Percentiles rank a stretch among this genome's conserved stretches.
phyloP scores from a whole-genome alignment of 805 yeast species.

The Priceomyces carsonii region DNA sequence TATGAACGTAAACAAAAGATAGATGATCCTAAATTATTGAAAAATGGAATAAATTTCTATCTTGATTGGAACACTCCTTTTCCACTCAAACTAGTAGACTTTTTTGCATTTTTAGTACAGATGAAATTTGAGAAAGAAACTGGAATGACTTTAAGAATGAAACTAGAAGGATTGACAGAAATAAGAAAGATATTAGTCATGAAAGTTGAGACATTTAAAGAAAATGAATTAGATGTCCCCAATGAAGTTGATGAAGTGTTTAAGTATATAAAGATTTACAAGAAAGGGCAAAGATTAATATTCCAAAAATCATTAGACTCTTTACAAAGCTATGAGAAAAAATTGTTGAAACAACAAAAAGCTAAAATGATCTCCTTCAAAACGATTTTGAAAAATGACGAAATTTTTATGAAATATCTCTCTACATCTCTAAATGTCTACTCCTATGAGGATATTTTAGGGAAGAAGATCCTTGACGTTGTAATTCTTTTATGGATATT shows the following conservation, averaged over 20 bases:
- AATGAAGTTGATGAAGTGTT: not conserved
- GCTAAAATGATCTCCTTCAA: constrained; percentile 5
- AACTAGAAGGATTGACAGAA: constrained; percentile 4
- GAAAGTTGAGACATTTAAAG: constrained; percentile 3
- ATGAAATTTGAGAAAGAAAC: constrained; percentile 5
- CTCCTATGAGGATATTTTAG: constrained; percentile 5
- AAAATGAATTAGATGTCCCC: not conserved
- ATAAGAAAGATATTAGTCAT: constrained; percentile 5
- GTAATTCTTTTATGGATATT: constrained; percentile 8
- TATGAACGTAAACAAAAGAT: constrained; percentile 1
- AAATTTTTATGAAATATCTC: constrained; percentile 1
- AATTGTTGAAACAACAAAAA: constrained; percentile 4
- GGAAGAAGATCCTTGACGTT: constrained; percentile 2
- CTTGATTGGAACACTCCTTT: constrained; percentile 1
- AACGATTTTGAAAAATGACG: constrained; percentile 8
- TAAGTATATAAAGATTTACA: constrained; percentile 4
- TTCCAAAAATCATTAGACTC: constrained; percentile 7
- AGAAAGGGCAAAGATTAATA: constrained; percentile 6
- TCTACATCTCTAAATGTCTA: not conserved
- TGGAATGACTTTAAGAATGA: constrained; percentile 9
- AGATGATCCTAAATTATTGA: constrained; percentile 1
- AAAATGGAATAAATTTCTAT: constrained; percentile 8
- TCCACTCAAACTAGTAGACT: constrained; percentile 7
- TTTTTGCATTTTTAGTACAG: constrained; percentile 8
- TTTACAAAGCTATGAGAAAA: constrained; percentile 8